Base-by-base conservation (phyloP, 176 grass and related monocot species). In the Avena sativa region DNA sequence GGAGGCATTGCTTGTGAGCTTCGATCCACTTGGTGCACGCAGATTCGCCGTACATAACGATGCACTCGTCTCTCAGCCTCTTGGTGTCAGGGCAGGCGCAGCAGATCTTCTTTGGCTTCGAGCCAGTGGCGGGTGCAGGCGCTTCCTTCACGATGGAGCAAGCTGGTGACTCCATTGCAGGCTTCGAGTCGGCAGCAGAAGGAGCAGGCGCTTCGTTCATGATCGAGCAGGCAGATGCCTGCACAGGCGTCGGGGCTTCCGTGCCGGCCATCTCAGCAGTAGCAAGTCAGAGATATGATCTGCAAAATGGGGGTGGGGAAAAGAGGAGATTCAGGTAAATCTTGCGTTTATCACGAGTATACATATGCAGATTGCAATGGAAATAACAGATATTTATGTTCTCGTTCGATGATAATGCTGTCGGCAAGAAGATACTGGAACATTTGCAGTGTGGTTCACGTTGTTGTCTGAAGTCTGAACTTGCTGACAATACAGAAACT, bases 81-180 rank as follows among this genome's bases (percentile, higher is more conserved):
- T 96, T 98, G 5, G 97, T 98, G 51, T 98, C 96, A 4, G 96
- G 96, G 82, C 96, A 94, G 3, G 92, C 93, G 20, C 96, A 96
- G 53, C 96, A 94, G 32, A 94, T 96, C 93, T 96, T 98, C 83
- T 89, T 98, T 28, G 93, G 93, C 89, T 91, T 94, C 2, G 82
- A 38, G 63, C 87, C 92, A 20, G 36, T 65, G 23, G 55, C 12
- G 23, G 89, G 40, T 61, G 78, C 28, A 21, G 84, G 23, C 8
- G 16, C 78, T 87, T 84, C 78, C 12, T 32, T 93, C 38, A 74
- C 49, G 73, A 60, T 78, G 23, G 85, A 48, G 58, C 40, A 62
- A 59, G 44, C 63, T 38, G 81, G 4, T 3, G 85, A 23, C 20
- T 62, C 51, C 44, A 84, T 32, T 32, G 30, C 4, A 1, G 28